Percentiles rank a stretch among this genome's conserved stretches.
These are phyloP conservation scores for Fusarium dimerum DNA, from an alignment of 2,329 filamentous ascomycete genomes.

Conservation along the genomic window DNA sequence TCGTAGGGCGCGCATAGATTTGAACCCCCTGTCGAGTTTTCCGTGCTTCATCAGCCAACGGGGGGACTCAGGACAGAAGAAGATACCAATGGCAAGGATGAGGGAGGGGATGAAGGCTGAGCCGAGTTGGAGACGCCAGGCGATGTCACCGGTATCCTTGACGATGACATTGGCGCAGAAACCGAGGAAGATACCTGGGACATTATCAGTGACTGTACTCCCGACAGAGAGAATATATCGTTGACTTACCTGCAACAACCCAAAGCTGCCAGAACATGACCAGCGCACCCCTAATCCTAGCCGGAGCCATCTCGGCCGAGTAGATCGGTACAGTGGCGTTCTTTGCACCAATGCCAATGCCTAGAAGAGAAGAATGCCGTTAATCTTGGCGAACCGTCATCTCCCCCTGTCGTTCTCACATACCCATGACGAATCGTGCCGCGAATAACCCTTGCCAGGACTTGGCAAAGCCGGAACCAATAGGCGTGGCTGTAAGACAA, in stretches of 20 bases:
- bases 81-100: conserved; percentile 55
- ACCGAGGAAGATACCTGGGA: conserved; percentile 31
- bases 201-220: background rate
- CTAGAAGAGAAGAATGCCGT: too few species aligned
- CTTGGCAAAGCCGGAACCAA: conserved; percentile 54
- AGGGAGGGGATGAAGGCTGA: conserved; percentile 56
- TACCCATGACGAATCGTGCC: conserved; percentile 64
- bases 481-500: conserved; percentile 35
- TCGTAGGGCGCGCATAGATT: conserved; percentile 37
- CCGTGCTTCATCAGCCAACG: conserved; percentile 62
- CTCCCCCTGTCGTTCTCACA: too few species aligned
- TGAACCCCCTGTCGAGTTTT: conserved; percentile 55
- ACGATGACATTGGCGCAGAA: conserved; percentile 54
- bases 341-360: conserved; percentile 64
- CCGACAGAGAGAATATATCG: too few species aligned
- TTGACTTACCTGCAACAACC: conserved; percentile 10
- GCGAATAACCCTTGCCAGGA: conserved; percentile 67
- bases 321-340: conserved; percentile 68
- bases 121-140: conserved; percentile 61
- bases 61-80: conserved; percentile 61
- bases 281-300: conserved; percentile 65
- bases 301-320: conserved; percentile 68
- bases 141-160: conserved; percentile 50
- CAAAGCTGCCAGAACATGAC: conserved; percentile 71
- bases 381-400: too few species aligned